A percentile compares a stretch with the other conserved stretches of the same genome.
phyloP scores from a whole-genome alignment of 2,329 filamentous ascomycete genomes.

The Albifimbria verrucaria region DNA sequence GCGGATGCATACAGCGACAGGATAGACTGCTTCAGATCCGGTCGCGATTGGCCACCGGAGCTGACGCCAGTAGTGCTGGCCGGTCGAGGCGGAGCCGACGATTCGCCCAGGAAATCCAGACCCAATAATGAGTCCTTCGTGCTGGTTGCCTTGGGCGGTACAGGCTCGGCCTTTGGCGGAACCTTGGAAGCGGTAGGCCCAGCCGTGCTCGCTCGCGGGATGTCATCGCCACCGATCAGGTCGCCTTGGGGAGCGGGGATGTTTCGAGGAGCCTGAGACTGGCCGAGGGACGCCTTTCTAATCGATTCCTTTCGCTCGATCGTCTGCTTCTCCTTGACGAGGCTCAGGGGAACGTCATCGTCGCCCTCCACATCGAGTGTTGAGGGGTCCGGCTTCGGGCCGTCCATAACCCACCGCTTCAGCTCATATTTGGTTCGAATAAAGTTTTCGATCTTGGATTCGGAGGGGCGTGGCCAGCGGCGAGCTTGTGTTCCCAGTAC shows the following conservation, averaged over 20 bases:
- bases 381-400: conserved; percentile 87
- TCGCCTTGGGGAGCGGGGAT: conserved; percentile 57
- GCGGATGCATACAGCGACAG: conserved; percentile 87
- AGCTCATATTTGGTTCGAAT: conserved; percentile 99
- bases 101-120: conserved; percentile 83
- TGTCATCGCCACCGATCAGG: conserved; percentile 76
- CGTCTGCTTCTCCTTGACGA: conserved; percentile 65
- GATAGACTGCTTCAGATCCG: conserved; percentile 96
- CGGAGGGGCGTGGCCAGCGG: conserved; percentile 89
- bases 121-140: conserved; percentile 89
- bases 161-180: conserved; percentile 58
- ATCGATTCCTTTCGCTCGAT: conserved; percentile 57
- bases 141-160: conserved; percentile 64
- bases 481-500: conserved; percentile 97
- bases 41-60: conserved; percentile 67
- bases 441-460: conserved; percentile 99
- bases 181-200: conserved; percentile 60
- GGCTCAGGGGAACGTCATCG: conserved; percentile 68
- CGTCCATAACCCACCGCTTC: conserved; percentile 99
- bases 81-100: conserved; percentile 72
- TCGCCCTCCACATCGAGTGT: conserved; percentile 81
- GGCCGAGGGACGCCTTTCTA: conserved; percentile 57
- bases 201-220: conserved; percentile 68
- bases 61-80: conserved; percentile 72
- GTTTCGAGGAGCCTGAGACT: conserved; percentile 31